Evolutionary conservation across 306 rosid species (phyloP), one percentile per base, ranked within the genome.

Genomic region (Erythrophleum fordii): DNA sequence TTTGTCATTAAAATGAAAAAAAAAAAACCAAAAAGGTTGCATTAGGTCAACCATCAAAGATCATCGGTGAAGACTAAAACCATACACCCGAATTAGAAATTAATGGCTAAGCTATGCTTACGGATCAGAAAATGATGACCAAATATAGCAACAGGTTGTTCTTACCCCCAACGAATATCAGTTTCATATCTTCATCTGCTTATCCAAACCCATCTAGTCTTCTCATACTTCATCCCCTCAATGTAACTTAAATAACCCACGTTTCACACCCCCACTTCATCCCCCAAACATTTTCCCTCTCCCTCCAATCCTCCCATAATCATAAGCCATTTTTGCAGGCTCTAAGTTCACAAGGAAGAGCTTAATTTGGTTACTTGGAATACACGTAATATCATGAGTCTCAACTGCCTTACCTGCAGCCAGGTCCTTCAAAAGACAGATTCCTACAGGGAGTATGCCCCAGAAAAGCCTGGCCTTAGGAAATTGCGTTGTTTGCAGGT

Each of bases 371-470:
- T 77, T 73, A 7, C 82, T 78, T 87, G 84, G 10, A 73, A 35
- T 35, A 2, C 77, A 80, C 34, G 79, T 26, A 72, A 73, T 22
- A 79, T n/a, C 58, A 91, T 91, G 98, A 87, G 79, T 77, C 92
- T 95, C 64, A 91, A 73, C 67, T 95, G 97, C 88, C 89, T 92
- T 9, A 51, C 83, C 31, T 86, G 95, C 83, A 72, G 81, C 81
- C 90, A 84, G 20, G 44, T 59, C 13, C 69, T 90, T 9, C 75
- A 77, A 17, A 92, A 89, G 79, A 76, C 93, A 70, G 91, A 86
- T 45, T 84, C 90, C 5, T 88, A 78, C 20, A 80, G 42, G 34
- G 85, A 83, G 5, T 10, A 75, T 16, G 28, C 17, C 39, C 1
- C 66, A n/a, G 84, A 83, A 44, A 81, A 78, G 3, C 77, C 81